Evolutionary conservation across 345 rosid genomes (phyloP), one percentile per base, ranked within the genome.

Genomic region (Rhizophora mangle): DNA sequence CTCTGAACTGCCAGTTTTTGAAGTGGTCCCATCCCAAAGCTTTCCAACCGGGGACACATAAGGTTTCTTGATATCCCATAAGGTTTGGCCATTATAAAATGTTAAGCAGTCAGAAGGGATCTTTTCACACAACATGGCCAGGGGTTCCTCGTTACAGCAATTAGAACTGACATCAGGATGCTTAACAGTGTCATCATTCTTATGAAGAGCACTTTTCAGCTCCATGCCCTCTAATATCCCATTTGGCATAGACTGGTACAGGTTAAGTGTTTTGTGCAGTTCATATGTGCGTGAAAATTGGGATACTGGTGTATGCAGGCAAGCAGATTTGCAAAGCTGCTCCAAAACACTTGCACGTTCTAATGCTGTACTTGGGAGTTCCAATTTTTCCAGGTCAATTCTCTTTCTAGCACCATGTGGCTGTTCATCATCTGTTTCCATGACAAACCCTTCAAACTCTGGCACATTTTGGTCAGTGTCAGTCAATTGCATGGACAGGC

Each of bases 321-420:
- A 72, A 75, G 86, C 83, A 67, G 97, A 89, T 83, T 81, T 86
- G 69, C 87, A 80, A 64, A 89, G 85, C 88, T 75, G 78, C 83
- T 92, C 90, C 66, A 86, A 60, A 31, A 76, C 49, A 68, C 88
- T 78, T 66, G 85, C 86, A 76, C 79, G 80, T 78, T 87, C 92
- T 47, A 79, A 67, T 63, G 85, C 72, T 67, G 77, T 75, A 68
- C 76, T 82, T 71, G 87, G 82, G 80, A 85, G 83, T 49, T 83
- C 85, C 65, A 81, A 75, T 27, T 68, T 76, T 47, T 81, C 88
- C 65, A 86, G 79, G 69, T 77, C 71, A 63, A 73, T 80, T 63
- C 43, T 78, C 68, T 74, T 75, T 52, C 74, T 80, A 53, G 74
- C 68, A 6, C 53, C 58, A 71, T 65, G 63, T 68, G 74, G 54